A percentile compares a stretch with the other conserved stretches of the same genome.
Conservation (phyloP, 805 yeast genomes). For the Saccharomycopsis sp. region DNA sequence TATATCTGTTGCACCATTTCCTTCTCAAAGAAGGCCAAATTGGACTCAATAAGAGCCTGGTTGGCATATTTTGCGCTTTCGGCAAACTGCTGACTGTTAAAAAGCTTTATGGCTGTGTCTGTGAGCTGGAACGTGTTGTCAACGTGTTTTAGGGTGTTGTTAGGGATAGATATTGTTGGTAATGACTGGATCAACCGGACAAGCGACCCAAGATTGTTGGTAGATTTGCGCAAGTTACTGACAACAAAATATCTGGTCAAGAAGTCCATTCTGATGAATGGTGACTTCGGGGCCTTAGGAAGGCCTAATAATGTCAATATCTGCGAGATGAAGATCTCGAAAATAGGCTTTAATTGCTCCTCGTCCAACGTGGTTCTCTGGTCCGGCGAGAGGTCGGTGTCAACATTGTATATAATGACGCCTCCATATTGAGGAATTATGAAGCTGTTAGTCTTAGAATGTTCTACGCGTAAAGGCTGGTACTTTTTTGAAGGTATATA, state of each 20-base stretch:
- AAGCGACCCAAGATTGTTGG: conserved; percentile 68
- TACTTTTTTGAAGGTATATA: conserved; percentile 51
- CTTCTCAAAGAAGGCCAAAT: conserved; percentile 80
- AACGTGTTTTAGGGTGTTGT: conserved; percentile 56
- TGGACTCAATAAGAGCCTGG: conserved; percentile 53
- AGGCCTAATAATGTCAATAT: conserved; percentile 68
- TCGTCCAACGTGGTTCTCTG: conserved; percentile 30
- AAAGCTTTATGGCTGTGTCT: conserved; percentile 31
- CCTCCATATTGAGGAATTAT: conserved; percentile 92
- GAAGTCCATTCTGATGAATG: conserved; percentile 57
- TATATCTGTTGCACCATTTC: conserved; percentile 94
- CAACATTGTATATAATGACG: conserved; percentile 43
- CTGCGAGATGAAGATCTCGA: conserved; percentile 71
- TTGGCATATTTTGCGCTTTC: conserved; percentile 37
- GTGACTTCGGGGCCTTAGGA: conserved; percentile 51
- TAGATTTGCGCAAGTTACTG: conserved; percentile 53
- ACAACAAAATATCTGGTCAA: conserved; percentile 53
- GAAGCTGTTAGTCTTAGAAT: conserved; percentile 46
- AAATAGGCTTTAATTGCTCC: conserved; percentile 45
- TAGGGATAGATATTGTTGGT: conserved; percentile 79
- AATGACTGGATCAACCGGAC: conserved; percentile 61
- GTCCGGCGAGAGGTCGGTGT: conserved; percentile 23
- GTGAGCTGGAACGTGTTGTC: conserved; percentile 41
- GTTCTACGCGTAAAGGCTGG: conserved; percentile 44
- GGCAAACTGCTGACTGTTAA: conserved; percentile 31